Base-by-base conservation (phyloP, 345 rosid species). In the Hevea brasiliensis region DNA sequence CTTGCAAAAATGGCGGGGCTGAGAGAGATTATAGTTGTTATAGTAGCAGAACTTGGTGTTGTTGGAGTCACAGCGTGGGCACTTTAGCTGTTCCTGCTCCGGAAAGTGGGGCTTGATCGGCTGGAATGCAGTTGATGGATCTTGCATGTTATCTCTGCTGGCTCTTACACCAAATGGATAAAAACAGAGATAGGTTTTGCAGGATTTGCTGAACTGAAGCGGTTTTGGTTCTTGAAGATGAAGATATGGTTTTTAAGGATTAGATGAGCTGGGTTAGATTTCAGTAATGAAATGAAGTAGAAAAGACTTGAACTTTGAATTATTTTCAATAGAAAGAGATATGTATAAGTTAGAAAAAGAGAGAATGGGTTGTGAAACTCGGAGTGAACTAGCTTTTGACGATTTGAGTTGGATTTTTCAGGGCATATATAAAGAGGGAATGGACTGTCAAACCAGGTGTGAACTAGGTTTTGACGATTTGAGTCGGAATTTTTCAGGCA, bases 21-120 rank as follows among this genome's bases (percentile, higher is more conserved):
- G 95, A 27, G 92, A 90, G 73, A 91, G 84, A 73, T 93, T 93
- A 82, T 93, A 93, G 81, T 93, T 93, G 86, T 93, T 93, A 85
- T 87, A 93, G 89, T 91, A 93, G 81, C 98, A 93, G 89, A 93
- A 93, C 50, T 93, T 93, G 64, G 98, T 93, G 91, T 93, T 88
- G 63, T 74, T 67, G 1, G 96, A 90, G 44, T 88, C 87, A 62
- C 95, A 90, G 14, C 92, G 92, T 2, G 95, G 95, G 23, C 92
- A 90, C 65, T 87, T 87, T 1, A 93, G 84, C 79, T 90, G 90
- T 73, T 89, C 94, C 74, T 83, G 91, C 82, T 94, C 98, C 20
- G 91, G 97, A 73, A 89, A 88, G 68, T 78, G 87, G 1, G 87
- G 86, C 76, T 77, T 84, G 70, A 72, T 60, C 45, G 82, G 56